phyloP scores from a whole-genome alignment of 345 rosid species.

The Citrus australasica region DNA sequence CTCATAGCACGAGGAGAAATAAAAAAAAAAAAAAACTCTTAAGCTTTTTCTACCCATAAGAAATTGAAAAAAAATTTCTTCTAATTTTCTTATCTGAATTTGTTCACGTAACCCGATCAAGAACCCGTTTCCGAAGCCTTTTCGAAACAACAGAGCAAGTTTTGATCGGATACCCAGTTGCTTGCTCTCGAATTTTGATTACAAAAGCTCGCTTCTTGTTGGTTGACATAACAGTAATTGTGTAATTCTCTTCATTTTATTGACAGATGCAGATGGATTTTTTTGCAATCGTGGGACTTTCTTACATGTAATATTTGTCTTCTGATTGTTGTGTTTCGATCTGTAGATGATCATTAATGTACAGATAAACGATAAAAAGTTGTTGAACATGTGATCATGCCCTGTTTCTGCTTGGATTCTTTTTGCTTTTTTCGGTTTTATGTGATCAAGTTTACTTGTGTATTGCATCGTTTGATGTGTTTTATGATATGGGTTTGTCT shows the following conservation, averaged over 20 bases:
- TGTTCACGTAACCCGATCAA: slow-evolving; percentile 16
- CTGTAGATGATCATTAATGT: slow-evolving; percentile 37
- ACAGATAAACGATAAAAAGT: slow-evolving; percentile 19
- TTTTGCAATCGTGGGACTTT: slow-evolving; percentile 32
- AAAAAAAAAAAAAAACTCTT: not conserved
- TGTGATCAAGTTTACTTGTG: slow-evolving; percentile 25
- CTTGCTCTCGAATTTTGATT: slow-evolving; percentile 29
- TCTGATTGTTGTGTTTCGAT: slow-evolving; percentile 30
- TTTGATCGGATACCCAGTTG: slow-evolving; percentile 34
- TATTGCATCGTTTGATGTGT: slow-evolving; percentile 17
- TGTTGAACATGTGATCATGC: slow-evolving; percentile 17
- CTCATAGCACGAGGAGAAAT: not conserved
- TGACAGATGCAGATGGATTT: slow-evolving; percentile 48
- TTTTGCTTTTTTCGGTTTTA: slow-evolving; percentile 17
- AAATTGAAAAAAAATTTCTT: not conserved
- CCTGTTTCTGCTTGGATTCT: slow-evolving; percentile 12
- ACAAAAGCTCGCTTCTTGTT: slow-evolving; percentile 15
- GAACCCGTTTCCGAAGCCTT: slow-evolving; percentile 1
- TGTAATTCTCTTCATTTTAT: slow-evolving; percentile 28
- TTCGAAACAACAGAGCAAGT: slow-evolving; percentile 2
- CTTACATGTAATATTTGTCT: slow-evolving; percentile 39
- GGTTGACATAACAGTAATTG: slow-evolving; percentile 21
- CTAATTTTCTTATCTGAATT: slow-evolving; percentile 15
- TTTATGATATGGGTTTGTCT: slow-evolving; percentile 32
- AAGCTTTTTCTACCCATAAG: not conserved